Evolutionary conservation across 2,329 filamentous ascomycete genomes (phyloP), one percentile per base, ranked within the genome.

Genomic region (Exophiala mesophila): DNA sequence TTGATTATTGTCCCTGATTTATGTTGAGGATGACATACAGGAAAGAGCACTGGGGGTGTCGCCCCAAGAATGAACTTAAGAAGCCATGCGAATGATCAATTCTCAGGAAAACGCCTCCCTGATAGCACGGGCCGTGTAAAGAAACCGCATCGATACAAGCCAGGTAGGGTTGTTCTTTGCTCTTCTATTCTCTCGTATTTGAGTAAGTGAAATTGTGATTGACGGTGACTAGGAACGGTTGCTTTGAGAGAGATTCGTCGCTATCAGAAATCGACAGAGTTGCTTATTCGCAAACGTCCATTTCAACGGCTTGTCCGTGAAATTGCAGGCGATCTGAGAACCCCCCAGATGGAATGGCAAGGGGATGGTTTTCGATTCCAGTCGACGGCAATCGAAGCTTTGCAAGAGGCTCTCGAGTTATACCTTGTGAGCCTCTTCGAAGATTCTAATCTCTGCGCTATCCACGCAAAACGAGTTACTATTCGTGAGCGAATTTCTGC

Each of bases 381-480:
- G 77, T 94, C 87, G 16, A 94, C 90, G 35, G 90, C 90, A 67
- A 95, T 97, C 64, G 85, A 87, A 63, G 92, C 92, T 52, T 82
- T 97, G 28, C 89, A 97, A 76, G 92, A 97, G 77, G 94, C 90
- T 41, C 88, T 94, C 54, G 92, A 97, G 77, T 92, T 90, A 2
- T 97, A 96, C 74, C 84, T 97, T 61, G 88, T 96, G 69, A 94
- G 88, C 29, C 83, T 96, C 53, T 97, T 96, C 61, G 88, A 96
- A 72, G 90, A 96, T 67, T 94, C 89, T 72, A 96, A 96, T 77
- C 74, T 94, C 39, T 96, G 89, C 73, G 89, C 90, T 63, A 95
- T 96, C 69, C 90, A 96, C 74, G 89, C 90, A 71, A 96, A 96
- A 81, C 88, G 90, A 73, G 90, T 96, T 63, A 96, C 89, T 62